These are phyloP conservation scores for Gynochthodes officinalis DNA, from an alignment of 257 asterid genomes.

Conservation along the genomic window DNA sequence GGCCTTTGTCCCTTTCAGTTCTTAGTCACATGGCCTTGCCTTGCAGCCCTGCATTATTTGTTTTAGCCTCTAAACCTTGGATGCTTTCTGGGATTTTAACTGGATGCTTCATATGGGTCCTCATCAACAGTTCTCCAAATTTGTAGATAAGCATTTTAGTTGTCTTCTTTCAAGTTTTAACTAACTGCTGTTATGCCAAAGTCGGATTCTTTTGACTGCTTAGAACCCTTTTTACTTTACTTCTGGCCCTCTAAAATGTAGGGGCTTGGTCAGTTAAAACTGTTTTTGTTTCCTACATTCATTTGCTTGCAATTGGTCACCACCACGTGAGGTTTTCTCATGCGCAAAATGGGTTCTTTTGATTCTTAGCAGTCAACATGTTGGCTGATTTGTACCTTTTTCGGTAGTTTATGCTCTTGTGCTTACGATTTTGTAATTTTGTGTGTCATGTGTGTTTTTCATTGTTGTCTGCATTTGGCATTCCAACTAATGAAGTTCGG, in stretches of 20 bases:
- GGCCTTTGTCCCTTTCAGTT: conserved; percentile 13
- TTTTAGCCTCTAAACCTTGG: conserved; percentile 3
- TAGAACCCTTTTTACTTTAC: background rate
- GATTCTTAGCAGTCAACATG: background rate
- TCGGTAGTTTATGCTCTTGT: background rate
- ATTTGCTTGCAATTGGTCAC: conserved; percentile 1
- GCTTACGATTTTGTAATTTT: background rate
- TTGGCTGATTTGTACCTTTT: background rate
- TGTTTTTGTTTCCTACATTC: background rate
- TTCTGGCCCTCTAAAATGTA: background rate
- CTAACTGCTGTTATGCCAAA: background rate
- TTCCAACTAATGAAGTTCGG: background rate
- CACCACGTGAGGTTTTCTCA: background rate
- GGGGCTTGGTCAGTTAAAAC: background rate
- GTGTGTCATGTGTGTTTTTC: background rate
- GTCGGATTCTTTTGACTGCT: background rate
- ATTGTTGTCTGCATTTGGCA: conserved; percentile 1
- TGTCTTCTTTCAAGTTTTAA: background rate
- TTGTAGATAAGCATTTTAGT: background rate
- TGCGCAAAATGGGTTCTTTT: background rate
- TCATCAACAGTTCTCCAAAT: background rate
- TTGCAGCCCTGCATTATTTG: conserved; percentile 13
- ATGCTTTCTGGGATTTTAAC: conserved; percentile 12
- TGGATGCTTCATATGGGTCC: conserved; percentile 10
- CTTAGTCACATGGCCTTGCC: conserved; percentile 11